Evolutionary conservation across 306 rosid species (phyloP), one percentile per base, ranked within the genome.

Genomic region (Cercis canadensis): DNA sequence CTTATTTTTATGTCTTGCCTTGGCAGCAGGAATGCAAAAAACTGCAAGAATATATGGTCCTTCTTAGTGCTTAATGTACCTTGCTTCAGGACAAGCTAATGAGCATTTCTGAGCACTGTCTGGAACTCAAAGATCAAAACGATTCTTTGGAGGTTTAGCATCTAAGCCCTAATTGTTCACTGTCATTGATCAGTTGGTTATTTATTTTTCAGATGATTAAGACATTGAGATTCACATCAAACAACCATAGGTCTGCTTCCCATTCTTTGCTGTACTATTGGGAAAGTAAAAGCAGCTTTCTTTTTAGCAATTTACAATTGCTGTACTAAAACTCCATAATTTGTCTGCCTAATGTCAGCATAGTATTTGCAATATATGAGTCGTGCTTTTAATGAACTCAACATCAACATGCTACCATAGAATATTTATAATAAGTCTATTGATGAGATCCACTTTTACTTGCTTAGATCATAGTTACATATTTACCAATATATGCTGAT

Each of bases 1-100:
- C 56, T 16, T 57, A 31, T 34, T 7, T 67, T 37, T n/a, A n/a
- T n/a, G n/a, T 41, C 61, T 75, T 52, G 16, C 21, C 64, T 36
- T 75, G 57, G 40, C 80, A 85, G 89, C 63, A 65, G 57, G 74
- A 87, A 75, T 50, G 36, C 21, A 70, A 73, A 47, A 54, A 63
- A 62, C 71, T 78, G 15, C 50, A 5, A 16, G 67, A 52, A 32
- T 17, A 1, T 0, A 41, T 65, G 41, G 51, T 43, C 8, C 31
- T 0, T 47, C 83, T 88, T 40, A 53, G 5, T 8, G 36, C 0
- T 0, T 49, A 85, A 43, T 33, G 31, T 39, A 40, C 67, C 5
- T 16, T 9, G 41, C 81, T 78, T 49, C 67, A 16, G 65, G 14
- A 71, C 4, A 19, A 59, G 43, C 54, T 85, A 54, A 4, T 32